These are phyloP conservation scores for Musa itinerans DNA, from an alignment of 176 grass and related monocot species.

Conservation along the genomic window DNA sequence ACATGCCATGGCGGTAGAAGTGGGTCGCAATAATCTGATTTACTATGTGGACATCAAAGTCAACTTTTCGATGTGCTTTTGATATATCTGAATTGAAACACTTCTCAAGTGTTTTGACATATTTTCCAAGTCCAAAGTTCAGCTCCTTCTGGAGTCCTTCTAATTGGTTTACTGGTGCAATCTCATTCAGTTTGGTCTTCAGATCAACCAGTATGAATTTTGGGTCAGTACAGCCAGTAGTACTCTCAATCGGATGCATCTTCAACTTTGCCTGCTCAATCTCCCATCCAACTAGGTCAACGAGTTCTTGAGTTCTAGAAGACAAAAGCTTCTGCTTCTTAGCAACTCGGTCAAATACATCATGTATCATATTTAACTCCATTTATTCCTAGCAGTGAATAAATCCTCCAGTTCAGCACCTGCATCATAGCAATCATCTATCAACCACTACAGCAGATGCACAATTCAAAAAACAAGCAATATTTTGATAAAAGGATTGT, in stretches of 20 bases:
- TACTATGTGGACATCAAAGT: conserved; percentile 61
- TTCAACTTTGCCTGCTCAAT: conserved; percentile 42
- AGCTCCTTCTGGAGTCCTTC: conserved; percentile 75
- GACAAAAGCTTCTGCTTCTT: conserved; percentile 60
- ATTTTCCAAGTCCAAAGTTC: conserved; percentile 54
- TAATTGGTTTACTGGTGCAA: conserved; percentile 44
- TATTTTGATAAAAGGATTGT: no score
- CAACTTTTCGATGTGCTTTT: conserved; percentile 69
- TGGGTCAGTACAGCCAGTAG: conserved; percentile 34
- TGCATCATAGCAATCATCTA: neutral
- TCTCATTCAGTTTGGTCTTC: conserved; percentile 49
- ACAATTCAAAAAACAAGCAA: no score
- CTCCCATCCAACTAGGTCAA: conserved; percentile 53
- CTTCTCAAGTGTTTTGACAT: conserved; percentile 67
- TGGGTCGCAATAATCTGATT: conserved; percentile 69
- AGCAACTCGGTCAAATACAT: conserved; percentile 62
- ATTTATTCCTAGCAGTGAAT: conserved; percentile 22
- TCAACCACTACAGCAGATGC: neutral
- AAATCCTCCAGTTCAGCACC: neutral
- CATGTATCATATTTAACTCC: conserved; percentile 62
- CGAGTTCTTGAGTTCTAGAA: conserved; percentile 42
- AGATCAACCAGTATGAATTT: conserved; percentile 45
- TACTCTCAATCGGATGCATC: conserved; percentile 52
- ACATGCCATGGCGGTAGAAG: conserved; percentile 69
- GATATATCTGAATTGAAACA: conserved; percentile 71